Base-by-base conservation (phyloP, 768 basidiomycete genomes). In the Leccinum uliginosum region DNA sequence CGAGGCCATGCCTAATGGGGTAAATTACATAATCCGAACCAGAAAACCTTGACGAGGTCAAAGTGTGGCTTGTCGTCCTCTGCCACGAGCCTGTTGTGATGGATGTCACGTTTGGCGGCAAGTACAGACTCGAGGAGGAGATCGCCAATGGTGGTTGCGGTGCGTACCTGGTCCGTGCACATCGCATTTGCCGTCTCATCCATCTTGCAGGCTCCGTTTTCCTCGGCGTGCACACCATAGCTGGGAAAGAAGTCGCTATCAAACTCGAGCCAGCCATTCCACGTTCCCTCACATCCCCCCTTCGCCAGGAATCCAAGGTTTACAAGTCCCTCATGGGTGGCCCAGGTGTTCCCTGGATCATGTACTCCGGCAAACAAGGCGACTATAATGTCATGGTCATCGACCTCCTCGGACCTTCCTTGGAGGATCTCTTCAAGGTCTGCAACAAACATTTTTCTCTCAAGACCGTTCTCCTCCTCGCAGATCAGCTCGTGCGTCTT, bases 311-410 rank as follows among this genome's bases (percentile, higher is more conserved):
- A 69, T 87, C 87, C 43, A 92, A 90, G 73, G 91, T 94, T 40
- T 95, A 95, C 81, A 93, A 92, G 75, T 86, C 87, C 0, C 82
- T 95, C 59, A 89, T 89, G 80, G 92, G 93, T 44, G 91, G 89
- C 49, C 84, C 87, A 26, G 92, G 92, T 40, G 89, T 95, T 0
- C 92, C 92, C 1, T 93, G 90, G 84, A 89, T 94, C 60, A 86
- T 93, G 79, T 93, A 91, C 85, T 91, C 87, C 5, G 93, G 93
- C 29, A 87, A 83, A 59, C 87, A 95, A 67, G 95, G 89, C 29
- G 86, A 94, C 72, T 98, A 94, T 76, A 98, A 98, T 68, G 94
- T 98, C 65, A 91, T 99, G 81, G 91, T 98, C 67, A 93, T 98
- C 67, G 96, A 98, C 78, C 82, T 98, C 26, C 83, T 99, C 38